Evolutionary conservation across 768 basidiomycete genomes (phyloP).

Genomic region (Udeniomyces megalosporus): DNA sequence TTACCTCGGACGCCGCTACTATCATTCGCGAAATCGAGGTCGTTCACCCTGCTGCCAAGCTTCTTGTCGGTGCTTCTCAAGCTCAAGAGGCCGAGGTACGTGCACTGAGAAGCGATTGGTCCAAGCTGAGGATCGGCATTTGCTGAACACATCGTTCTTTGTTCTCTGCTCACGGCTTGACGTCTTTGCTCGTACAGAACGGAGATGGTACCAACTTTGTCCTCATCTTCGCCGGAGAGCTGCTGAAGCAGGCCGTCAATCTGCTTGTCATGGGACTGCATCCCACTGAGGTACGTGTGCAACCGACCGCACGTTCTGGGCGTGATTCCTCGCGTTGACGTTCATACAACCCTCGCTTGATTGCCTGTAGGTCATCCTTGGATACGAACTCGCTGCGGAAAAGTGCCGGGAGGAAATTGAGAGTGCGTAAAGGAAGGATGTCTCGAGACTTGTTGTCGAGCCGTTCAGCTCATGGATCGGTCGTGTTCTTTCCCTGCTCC

Average conservation of each 20-base stretch:
- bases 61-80: conserved; percentile 97
- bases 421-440: conserved; percentile 40
- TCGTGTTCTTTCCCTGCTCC: not conserved
- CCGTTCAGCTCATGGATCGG: not conserved
- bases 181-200: conserved; percentile 42
- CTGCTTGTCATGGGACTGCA: conserved; percentile 92
- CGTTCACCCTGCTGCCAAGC: conserved; percentile 92
- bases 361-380: conserved; percentile 46
- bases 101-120: not conserved
- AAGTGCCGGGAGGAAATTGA: conserved; percentile 79
- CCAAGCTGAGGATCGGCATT: no score
- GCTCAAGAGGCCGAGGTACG: conserved; percentile 85
- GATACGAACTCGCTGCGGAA: conserved; percentile 76
- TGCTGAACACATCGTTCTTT: no score
- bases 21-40: conserved; percentile 97
- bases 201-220: conserved; percentile 95
- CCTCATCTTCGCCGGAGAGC: conserved; percentile 83
- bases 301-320: not conserved
- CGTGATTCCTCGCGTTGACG: not conserved
- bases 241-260: conserved; percentile 81
- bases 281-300: conserved; percentile 50
- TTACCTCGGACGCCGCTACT: conserved; percentile 96
- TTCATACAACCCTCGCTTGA: no score
- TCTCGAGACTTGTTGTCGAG: not conserved
- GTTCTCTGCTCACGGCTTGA: not conserved